These are phyloP conservation scores for Aspergillus sp. DNA, from an alignment of 2,329 filamentous ascomycete genomes.

Conservation along the genomic window DNA sequence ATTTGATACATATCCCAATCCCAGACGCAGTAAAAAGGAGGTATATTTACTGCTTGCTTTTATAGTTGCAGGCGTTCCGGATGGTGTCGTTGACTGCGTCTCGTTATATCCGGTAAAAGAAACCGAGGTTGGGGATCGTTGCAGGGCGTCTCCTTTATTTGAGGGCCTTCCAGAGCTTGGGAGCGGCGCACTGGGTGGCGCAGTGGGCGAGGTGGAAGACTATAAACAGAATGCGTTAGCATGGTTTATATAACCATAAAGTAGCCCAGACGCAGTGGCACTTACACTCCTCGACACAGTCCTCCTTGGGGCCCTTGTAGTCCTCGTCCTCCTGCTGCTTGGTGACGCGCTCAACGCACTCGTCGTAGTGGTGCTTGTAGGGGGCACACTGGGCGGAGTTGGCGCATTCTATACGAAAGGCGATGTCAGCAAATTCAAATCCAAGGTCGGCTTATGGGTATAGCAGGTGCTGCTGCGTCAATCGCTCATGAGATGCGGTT, in stretches of 20 bases:
- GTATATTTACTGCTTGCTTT: slow-evolving; percentile 5
- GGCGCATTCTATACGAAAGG: slow-evolving; percentile 72
- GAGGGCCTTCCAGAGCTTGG: slow-evolving; percentile 91
- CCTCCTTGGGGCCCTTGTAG: slow-evolving; percentile 77
- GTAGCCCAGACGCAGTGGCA: slow-evolving; percentile 29
- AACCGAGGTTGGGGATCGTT: slow-evolving; percentile 20
- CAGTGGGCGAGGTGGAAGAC: slow-evolving; percentile 99
- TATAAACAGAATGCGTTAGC: slow-evolving; percentile 43
- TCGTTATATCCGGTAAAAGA: slow-evolving; percentile 26
- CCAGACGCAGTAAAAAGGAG: slow-evolving; percentile 8
- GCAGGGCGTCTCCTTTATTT: slow-evolving; percentile 66
- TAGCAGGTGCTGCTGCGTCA: not conserved
- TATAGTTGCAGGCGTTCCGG: slow-evolving; percentile 6
- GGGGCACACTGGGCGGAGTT: slow-evolving; percentile 82
- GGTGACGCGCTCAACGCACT: slow-evolving; percentile 94
- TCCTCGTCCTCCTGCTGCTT: slow-evolving; percentile 68
- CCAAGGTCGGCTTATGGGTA: not conserved
- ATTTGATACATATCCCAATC: slow-evolving; percentile 19
- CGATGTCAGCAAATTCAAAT: slow-evolving; percentile 18
- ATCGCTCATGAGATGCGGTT: slow-evolving; percentile 23
- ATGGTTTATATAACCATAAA: not conserved
- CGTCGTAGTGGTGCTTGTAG: slow-evolving; percentile 96
- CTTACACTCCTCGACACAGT: slow-evolving; percentile 99
- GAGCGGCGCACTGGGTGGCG: slow-evolving; percentile 87
- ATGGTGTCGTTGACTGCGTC: slow-evolving; percentile 13